Evolutionary conservation across 345 rosid genomes (phyloP).

Genomic region (Lagerstroemia speciosa): DNA sequence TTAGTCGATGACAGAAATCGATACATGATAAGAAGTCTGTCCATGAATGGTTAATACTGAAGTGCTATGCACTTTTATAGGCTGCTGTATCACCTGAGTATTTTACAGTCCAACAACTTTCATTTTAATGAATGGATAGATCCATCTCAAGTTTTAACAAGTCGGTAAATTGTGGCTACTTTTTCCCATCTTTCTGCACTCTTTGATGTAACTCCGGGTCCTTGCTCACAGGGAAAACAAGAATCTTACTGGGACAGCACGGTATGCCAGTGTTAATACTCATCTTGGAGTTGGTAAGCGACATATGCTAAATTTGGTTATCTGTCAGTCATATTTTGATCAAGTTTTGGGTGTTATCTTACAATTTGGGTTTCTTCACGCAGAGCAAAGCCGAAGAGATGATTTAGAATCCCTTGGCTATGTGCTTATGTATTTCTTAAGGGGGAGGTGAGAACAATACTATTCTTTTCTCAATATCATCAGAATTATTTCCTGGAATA

Average conservation of each 20-base stretch:
- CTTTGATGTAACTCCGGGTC: neutral
- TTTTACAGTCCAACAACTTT: neutral
- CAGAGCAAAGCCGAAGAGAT: slow-evolving; percentile 99
- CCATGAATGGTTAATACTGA: neutral
- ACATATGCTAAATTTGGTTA: neutral
- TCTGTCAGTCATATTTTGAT: neutral
- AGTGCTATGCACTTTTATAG: neutral
- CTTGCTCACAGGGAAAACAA: slow-evolving; percentile 68
- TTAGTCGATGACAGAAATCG: neutral
- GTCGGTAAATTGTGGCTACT: neutral
- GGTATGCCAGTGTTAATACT: slow-evolving; percentile 92
- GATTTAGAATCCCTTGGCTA: slow-evolving; percentile 97
- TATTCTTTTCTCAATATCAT: neutral
- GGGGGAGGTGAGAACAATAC: slow-evolving; percentile 58
- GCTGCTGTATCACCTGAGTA: neutral
- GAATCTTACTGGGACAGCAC: slow-evolving; percentile 92
- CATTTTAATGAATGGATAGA: neutral
- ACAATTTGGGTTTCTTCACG: slow-evolving; percentile 4
- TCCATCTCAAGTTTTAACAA: neutral
- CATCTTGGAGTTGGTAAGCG: slow-evolving; percentile 87
- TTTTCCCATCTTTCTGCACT: neutral
- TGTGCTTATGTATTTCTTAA: slow-evolving; percentile 85
- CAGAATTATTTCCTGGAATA: neutral
- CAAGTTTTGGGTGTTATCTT: neutral
- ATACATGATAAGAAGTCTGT: neutral